These are phyloP conservation scores for Schoenoplectus triqueter DNA, from an alignment of 202 grass and related monocot genomes.

Conservation along the genomic window DNA sequence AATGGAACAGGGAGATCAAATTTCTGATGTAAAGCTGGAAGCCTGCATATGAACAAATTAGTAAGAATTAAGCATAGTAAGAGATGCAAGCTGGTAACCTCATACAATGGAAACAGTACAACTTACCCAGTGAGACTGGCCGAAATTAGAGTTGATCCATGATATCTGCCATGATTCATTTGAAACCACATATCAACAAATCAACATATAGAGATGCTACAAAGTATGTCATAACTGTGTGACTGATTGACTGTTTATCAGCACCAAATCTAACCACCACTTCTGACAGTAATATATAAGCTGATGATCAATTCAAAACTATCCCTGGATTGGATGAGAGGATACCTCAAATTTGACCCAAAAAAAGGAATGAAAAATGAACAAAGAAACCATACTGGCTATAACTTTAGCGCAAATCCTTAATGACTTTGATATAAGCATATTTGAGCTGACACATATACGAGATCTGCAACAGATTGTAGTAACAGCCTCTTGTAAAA, in stretches of 20 bases:
- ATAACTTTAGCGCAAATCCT: constrained; percentile 1
- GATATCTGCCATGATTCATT: constrained; percentile 68
- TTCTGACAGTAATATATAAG: constrained; percentile 8
- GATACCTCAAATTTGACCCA: constrained; percentile 24
- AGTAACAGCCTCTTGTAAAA: background rate
- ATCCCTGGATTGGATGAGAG: background rate
- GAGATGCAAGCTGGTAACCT: constrained; percentile 5
- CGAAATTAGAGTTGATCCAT: constrained; percentile 93
- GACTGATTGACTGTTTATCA: background rate
- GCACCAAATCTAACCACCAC: constrained; percentile 4
- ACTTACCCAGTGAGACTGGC: constrained; percentile 87
- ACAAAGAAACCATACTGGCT: constrained; percentile 28
- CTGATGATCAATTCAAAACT: constrained; percentile 3
- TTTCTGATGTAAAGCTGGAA: constrained; percentile 93
- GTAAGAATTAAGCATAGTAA: constrained; percentile 37
- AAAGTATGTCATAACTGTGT: constrained; percentile 15
- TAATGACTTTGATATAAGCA: background rate
- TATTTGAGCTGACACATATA: background rate
- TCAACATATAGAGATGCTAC: background rate
- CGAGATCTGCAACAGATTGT: background rate
- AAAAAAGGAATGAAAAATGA: constrained; percentile 28
- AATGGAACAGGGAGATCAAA: constrained; percentile 97
- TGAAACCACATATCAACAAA: constrained; percentile 4
- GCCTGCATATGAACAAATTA: constrained; percentile 57
- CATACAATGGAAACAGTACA: constrained; percentile 23